phyloP scores from a whole-genome alignment of 345 rosid species.

The Sisymbrium irio region DNA sequence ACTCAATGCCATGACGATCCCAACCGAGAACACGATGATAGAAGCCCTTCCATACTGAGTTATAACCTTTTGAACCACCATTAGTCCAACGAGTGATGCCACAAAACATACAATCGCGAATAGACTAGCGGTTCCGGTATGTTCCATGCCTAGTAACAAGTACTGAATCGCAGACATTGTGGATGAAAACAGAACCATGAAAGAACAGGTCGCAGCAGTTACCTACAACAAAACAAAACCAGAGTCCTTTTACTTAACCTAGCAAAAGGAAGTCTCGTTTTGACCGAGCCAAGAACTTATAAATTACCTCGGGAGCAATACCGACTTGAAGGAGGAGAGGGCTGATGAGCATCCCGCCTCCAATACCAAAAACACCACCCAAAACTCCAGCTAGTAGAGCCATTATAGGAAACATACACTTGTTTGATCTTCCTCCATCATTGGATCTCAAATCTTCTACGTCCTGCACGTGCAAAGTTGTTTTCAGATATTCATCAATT shows the following conservation, averaged over 20 bases:
- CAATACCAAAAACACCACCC: constrained; percentile 89
- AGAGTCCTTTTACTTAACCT: neutral
- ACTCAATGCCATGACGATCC: constrained; percentile 77
- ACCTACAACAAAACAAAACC: constrained; percentile 41
- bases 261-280: neutral
- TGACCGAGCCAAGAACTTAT: neutral
- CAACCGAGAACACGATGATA: constrained; percentile 74
- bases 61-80: constrained; percentile 64
- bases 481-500: neutral
- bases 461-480: constrained; percentile 29
- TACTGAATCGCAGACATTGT: constrained; percentile 51
- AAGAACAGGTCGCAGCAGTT: constrained; percentile 60
- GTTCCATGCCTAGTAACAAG: constrained; percentile 68
- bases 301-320: constrained; percentile 63
- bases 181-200: constrained; percentile 40
- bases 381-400: constrained; percentile 72
- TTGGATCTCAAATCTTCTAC: constrained; percentile 32
- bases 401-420: constrained; percentile 59
- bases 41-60: constrained; percentile 69
- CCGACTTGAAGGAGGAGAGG: constrained; percentile 88
- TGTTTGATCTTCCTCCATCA: constrained; percentile 35
- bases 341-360: constrained; percentile 91
- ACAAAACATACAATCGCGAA: constrained; percentile 60
- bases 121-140: constrained; percentile 42
- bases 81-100: constrained; percentile 65